Evolutionary conservation across 2,329 filamentous ascomycete genomes (phyloP).

Genomic region (Paecilomyces dactylethromorphus): DNA sequence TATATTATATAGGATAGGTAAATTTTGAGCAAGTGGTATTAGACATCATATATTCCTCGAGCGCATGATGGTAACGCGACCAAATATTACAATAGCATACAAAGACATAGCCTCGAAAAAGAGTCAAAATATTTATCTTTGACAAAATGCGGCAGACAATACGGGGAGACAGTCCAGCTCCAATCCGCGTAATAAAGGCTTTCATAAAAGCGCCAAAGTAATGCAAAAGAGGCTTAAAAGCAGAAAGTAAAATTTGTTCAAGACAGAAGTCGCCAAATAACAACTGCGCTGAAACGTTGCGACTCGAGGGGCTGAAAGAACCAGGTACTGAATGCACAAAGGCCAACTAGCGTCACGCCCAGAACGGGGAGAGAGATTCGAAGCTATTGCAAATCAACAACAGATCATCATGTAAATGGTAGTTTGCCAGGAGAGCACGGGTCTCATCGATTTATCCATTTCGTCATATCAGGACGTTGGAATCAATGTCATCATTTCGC

Average conservation of each 20-base stretch:
- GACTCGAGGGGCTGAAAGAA: not conserved
- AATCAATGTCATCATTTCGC: constrained; percentile 47
- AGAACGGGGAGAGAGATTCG: not conserved
- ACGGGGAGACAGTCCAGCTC: not conserved
- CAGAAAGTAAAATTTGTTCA: constrained; percentile 13
- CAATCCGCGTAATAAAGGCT: not conserved
- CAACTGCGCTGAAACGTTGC: not conserved
- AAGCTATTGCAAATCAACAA: not conserved
- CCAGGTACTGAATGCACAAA: not conserved
- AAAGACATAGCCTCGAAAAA: not conserved
- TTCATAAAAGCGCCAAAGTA: not conserved
- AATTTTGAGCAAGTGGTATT: not conserved
- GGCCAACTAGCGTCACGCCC: not conserved
- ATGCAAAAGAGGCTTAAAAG: constrained; percentile 1
- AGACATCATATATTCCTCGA: not conserved
- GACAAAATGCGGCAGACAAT: not conserved
- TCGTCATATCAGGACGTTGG: not conserved
- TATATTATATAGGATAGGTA: not conserved
- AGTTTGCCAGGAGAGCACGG: not conserved
- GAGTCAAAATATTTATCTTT: not conserved
- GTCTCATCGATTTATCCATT: not conserved
- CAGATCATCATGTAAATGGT: not conserved
- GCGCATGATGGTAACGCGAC: not conserved
- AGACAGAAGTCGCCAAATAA: not conserved
- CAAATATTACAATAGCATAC: not conserved